Evolutionary conservation across 768 basidiomycete species (phyloP).

Genomic region (Termitomyces sp.): DNA sequence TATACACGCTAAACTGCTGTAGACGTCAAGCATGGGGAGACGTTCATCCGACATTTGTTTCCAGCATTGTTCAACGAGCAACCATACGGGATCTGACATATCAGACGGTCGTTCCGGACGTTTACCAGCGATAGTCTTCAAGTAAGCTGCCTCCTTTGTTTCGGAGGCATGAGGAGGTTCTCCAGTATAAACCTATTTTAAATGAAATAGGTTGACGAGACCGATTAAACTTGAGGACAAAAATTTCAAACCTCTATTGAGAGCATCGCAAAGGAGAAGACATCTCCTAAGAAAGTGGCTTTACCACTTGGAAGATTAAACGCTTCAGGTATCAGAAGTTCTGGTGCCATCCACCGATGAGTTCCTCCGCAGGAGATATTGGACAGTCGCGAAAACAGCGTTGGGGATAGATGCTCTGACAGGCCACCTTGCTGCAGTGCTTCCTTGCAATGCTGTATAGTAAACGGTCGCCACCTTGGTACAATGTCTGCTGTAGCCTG

Average conservation of each 20-base stretch:
- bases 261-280: conserved; percentile 25
- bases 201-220: not conserved
- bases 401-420: conserved; percentile 1
- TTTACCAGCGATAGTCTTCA: not conserved
- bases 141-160: not conserved
- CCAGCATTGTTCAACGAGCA: conserved; percentile 6
- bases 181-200: conserved; percentile 6
- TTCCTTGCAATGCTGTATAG: not conserved
- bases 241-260: conserved; percentile 6
- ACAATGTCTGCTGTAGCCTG: not conserved
- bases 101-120: conserved; percentile 6
- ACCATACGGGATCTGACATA: conserved; percentile 5
- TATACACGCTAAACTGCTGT: conserved; percentile 7
- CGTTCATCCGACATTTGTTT: not conserved
- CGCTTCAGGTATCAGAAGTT: conserved; percentile 16
- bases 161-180: not conserved
- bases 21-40: conserved; percentile 1
- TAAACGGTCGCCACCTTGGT: not conserved
- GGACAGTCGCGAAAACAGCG: conserved; percentile 8
- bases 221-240: not conserved
- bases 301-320: conserved; percentile 5
- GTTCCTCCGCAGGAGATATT: conserved; percentile 17
- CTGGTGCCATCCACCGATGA: conserved; percentile 26
- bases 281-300: conserved; percentile 23
- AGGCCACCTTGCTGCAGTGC: conserved; percentile 2